Base-by-base conservation (phyloP, 2,329 filamentous ascomycete genomes). In the Microdochium nivale region DNA sequence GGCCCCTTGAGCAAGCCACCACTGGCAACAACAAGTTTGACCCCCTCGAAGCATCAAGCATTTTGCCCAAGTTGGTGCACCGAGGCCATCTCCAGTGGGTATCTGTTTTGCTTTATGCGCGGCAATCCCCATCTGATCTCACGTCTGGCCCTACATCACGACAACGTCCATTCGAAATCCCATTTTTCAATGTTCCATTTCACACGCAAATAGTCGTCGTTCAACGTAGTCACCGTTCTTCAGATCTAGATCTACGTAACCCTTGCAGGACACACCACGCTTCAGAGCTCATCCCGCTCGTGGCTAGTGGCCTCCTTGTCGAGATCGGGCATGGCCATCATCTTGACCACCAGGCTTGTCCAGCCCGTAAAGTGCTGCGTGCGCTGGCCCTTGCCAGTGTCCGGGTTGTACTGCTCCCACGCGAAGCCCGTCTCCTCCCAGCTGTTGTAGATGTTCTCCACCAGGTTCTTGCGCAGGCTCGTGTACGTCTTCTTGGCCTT, bases 281-380 rank as follows among this genome's bases (percentile, higher is more conserved):
- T 44, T 66, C 58, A 81, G 51, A 81, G 62, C 67, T 81, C 78
- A 58, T 80, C 77, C 56, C 64, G 69, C 21, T 51, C 61, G 47
- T 67, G 67, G 27, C 56, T 60, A 40, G 48, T 49, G 19, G 60
- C 59, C 44, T 60, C 59, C 25, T 56, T 59, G 33, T 52, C 56
- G 23, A 89, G 63, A 59, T 95, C 86, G 7, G 90, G 87, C 89
- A 99, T 92, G 47, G 83, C 83, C 90, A 97, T 96, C 59, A 99
- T 89, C 76, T 96, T 96, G 47, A 97, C 91, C 48, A 97, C 88
- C 69, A 97, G 74, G 67, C 90, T 96, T n/a, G 94, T 99, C 94
- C 94, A 99, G 49, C 94, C 94, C 0, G 94, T 96, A 67, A 99
- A 99, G 69, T 97, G 92, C 75, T 96, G 90, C 4, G 91, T 97